Evolutionary conservation across 2,329 filamentous ascomycete genomes (phyloP).

Genomic region (Westerdykella aurantiaca): DNA sequence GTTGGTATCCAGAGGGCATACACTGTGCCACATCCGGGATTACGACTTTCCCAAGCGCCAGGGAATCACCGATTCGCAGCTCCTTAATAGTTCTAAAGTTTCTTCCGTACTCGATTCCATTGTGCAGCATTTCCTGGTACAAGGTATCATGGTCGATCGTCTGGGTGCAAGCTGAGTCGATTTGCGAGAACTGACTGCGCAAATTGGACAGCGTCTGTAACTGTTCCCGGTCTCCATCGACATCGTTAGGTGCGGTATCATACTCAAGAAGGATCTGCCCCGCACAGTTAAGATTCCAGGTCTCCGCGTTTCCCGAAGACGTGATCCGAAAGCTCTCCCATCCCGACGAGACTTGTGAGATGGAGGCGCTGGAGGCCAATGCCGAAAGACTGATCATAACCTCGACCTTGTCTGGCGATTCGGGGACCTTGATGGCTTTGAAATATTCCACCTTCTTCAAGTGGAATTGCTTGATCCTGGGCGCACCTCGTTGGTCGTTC

Average conservation of each 20-base stretch:
- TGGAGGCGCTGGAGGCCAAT: neutral
- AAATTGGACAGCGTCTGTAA: neutral
- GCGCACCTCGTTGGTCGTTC: neutral
- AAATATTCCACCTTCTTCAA: neutral
- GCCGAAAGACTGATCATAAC: neutral
- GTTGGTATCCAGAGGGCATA: neutral
- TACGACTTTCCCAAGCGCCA: neutral
- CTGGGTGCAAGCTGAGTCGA: neutral
- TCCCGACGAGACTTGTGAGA: neutral
- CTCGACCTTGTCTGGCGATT: neutral
- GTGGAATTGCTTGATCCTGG: neutral
- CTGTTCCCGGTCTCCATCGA: neutral
- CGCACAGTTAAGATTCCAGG: neutral
- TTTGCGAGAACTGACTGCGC: neutral
- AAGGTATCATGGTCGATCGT: neutral
- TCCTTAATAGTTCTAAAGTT: slow-evolving; percentile 1
- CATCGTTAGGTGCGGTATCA: neutral
- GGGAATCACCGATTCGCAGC: neutral
- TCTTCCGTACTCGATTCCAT: slow-evolving; percentile 1
- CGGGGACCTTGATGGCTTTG: neutral
- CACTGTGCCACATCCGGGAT: slow-evolving; percentile 1
- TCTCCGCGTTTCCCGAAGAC: neutral
- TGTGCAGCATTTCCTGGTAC: neutral
- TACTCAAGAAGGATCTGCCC: neutral
- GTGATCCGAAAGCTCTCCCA: slow-evolving; percentile 2